These are phyloP conservation scores for Candida vaughaniae DNA, from an alignment of 805 yeast species.

Conservation along the genomic window DNA sequence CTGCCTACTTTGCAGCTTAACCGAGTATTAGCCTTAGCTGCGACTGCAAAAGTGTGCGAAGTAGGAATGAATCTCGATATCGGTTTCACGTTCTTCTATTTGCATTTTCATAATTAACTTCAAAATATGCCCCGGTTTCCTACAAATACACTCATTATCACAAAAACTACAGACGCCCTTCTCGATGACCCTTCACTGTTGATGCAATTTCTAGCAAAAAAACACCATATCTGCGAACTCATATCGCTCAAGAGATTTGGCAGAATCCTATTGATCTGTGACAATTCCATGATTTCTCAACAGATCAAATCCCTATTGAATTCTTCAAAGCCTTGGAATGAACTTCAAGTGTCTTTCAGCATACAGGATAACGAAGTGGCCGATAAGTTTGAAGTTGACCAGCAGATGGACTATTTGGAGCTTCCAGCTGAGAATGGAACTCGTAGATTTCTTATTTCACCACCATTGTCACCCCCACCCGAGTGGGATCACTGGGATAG, in stretches of 20 bases:
- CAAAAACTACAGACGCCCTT: slow-evolving; percentile 22
- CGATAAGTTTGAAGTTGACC: slow-evolving; percentile 7
- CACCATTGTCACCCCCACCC: slow-evolving; percentile 44
- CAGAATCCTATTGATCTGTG: slow-evolving; percentile 35
- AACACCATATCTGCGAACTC: slow-evolving; percentile 28
- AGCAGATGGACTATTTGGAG: slow-evolving; percentile 31
- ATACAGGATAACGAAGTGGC: slow-evolving; percentile 31
- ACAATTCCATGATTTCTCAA: slow-evolving; percentile 19
- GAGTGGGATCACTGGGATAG: slow-evolving; percentile 45
- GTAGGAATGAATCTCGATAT: no score
- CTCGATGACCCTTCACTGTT: slow-evolving; percentile 27
- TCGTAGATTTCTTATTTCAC: slow-evolving; percentile 41
- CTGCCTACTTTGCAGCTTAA: no score
- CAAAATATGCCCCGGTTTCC: slow-evolving; percentile 17
- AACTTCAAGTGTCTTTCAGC: slow-evolving; percentile 27
- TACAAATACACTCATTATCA: slow-evolving; percentile 38
- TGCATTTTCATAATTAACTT: background rate
- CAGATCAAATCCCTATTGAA: slow-evolving; percentile 18
- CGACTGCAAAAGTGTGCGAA: no score
- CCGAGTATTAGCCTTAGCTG: no score
- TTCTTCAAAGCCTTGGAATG: slow-evolving; percentile 15
- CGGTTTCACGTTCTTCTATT: no score
- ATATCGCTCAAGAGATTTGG: slow-evolving; percentile 32
- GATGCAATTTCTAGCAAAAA: slow-evolving; percentile 23
- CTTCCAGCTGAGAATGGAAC: slow-evolving; percentile 39